Evolutionary conservation across 208 protist genomes (phyloP), one percentile per base, ranked within the genome.

Genomic region (Wallacemonas sp.): DNA sequence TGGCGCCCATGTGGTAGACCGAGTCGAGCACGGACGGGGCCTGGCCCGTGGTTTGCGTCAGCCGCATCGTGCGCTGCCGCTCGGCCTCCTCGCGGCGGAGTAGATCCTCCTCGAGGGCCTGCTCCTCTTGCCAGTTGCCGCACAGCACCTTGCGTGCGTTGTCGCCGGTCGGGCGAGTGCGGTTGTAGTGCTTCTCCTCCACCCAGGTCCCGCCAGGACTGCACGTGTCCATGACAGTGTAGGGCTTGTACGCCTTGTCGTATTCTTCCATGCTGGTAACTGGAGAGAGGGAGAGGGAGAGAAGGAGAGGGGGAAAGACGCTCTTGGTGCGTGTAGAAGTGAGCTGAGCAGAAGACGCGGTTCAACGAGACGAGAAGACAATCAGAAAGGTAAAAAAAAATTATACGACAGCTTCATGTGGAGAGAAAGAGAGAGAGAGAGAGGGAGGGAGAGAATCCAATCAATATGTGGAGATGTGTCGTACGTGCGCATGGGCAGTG

Each of bases 171-270:
- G 78, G 87, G 1, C 90, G 84, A 33, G 61, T 64, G 46, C 78
- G 84, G 74, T 95, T 95, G 81, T 93, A 95, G n/a, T 82, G 82
- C 62, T 91, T 91, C 71, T 95, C 90, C 59, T 95, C 87, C 4
- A 95, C 78, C 90, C 90, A 95, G 33, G 77, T 89, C 1, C 90
- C 90, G 36, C 55, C 81, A 2, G 87, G 90, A 57, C 86, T 90
- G 79, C 77, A 93, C n/a, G 90, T 93, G 76, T 95, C 90, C 70
- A 95, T 95, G 16, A 86, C 85, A 12, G 86, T 76, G 66, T 87
- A 95, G 23, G 89, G 89, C 69, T 85, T 84, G 28, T 59, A 72
- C 22, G 76, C 61, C 71, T 82, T 80, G 38, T 72, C 67, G 23
- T 74, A 61, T 25, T 38, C 39, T 23, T 81, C 65, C 82, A 86